Conservation (phyloP, 108 stramenopile genomes). For the Mediolabrus comicus region DNA sequence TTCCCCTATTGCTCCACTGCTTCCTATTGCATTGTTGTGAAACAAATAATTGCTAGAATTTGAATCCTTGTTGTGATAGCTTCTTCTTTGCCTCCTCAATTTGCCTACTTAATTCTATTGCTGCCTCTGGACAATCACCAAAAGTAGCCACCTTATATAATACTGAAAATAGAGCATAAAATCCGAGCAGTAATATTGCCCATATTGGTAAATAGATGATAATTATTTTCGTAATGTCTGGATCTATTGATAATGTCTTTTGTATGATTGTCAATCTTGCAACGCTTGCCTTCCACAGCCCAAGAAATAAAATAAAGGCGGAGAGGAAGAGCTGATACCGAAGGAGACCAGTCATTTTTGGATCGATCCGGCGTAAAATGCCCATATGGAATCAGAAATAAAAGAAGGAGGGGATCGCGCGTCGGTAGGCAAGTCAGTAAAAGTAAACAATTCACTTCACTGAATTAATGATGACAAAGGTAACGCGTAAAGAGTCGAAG, state of each 20-base stretch:
- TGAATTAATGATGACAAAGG: no score
- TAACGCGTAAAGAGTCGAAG: no score
- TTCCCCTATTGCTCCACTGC: neutral
- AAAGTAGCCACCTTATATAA: slow-evolving; percentile 51
- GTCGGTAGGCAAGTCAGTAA: no score
- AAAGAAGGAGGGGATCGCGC: no score
- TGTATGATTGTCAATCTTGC: slow-evolving; percentile 2
- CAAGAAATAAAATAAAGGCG: slow-evolving; percentile 42
- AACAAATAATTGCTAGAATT: no score
- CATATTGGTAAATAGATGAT: slow-evolving; percentile 65
- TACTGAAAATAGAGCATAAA: slow-evolving; percentile 68
- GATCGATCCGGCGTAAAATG: neutral
- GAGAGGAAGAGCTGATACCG: slow-evolving; percentile 72
- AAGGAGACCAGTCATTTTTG: slow-evolving; percentile 25
- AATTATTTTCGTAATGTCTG: slow-evolving; percentile 7
- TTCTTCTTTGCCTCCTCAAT: slow-evolving; percentile 66
- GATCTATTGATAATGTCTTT: neutral
- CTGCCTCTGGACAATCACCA: slow-evolving; percentile 69
- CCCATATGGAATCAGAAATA: neutral
- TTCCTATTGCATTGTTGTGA: neutral
- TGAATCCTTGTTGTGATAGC: slow-evolving; percentile 58
- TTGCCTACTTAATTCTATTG: slow-evolving; percentile 57
- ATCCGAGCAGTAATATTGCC: slow-evolving; percentile 50
- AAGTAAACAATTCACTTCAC: no score
- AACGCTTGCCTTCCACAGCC: slow-evolving; percentile 53